phyloP scores from a whole-genome alignment of 2,329 filamentous ascomycete genomes.

The Neonectria faginata region DNA sequence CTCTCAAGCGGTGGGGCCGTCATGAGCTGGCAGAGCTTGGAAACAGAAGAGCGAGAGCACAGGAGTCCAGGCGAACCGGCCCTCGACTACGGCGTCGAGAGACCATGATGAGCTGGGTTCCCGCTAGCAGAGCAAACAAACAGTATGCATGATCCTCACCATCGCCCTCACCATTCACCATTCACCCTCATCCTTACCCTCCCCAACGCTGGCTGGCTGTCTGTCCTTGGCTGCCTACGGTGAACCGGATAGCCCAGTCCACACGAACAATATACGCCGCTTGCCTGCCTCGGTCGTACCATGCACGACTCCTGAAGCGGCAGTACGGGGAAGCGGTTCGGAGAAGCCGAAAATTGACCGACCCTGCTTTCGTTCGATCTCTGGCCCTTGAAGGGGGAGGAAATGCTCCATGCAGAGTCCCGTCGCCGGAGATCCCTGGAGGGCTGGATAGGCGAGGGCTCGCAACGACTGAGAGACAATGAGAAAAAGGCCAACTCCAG shows the following conservation, averaged over 20 bases:
- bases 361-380: slow-evolving; percentile 18
- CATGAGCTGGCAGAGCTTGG: slow-evolving; percentile 7
- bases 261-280: slow-evolving; percentile 34
- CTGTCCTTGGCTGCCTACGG: slow-evolving; percentile 13
- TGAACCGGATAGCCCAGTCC: slow-evolving; percentile 17
- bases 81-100: neutral
- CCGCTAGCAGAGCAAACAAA: neutral
- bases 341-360: slow-evolving; percentile 37
- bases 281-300: slow-evolving; percentile 37
- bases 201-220: neutral
- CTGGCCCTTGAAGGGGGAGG: neutral
- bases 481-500: slow-evolving; percentile 1
- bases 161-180: neutral
- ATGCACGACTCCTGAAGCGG: slow-evolving; percentile 41
- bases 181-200: neutral
- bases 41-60: neutral
- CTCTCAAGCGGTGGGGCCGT: slow-evolving; percentile 13
- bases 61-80: neutral
- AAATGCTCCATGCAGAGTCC: slow-evolving; percentile 18
- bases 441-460: slow-evolving; percentile 5
- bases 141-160: neutral
- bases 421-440: slow-evolving; percentile 21
- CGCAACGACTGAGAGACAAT: neutral
- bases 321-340: slow-evolving; percentile 33
- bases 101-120: neutral